Conservation (phyloP, 345 rosid genomes). For the Anacardium occidentale region DNA sequence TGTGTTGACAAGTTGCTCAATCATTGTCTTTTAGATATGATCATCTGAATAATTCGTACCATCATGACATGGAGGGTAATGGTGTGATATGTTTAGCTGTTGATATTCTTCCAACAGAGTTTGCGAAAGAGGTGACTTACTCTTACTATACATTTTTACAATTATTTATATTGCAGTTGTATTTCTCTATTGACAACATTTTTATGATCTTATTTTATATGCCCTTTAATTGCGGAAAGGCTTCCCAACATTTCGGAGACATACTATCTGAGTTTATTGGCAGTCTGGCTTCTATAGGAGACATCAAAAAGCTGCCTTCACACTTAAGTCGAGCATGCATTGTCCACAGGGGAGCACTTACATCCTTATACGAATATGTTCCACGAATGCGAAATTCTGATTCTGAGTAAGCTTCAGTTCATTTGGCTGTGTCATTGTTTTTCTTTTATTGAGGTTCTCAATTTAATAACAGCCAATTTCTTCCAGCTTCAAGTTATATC, state of each 20-base stretch:
- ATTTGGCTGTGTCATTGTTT: not conserved
- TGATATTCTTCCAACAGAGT: conserved; percentile 92
- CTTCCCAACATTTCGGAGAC: conserved; percentile 92
- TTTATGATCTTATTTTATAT: conserved; percentile 15
- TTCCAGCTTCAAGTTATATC: not conserved
- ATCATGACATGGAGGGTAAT: conserved; percentile 76
- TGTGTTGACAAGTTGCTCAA: conserved; percentile 1
- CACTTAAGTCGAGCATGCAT: conserved; percentile 87
- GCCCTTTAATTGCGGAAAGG: conserved; percentile 44
- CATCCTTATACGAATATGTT: conserved; percentile 73
- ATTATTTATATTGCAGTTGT: not conserved
- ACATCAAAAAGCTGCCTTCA: conserved; percentile 55
- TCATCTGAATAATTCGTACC: conserved; percentile 53
- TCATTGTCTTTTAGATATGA: conserved; percentile 50
- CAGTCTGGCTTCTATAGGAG: conserved; percentile 62
- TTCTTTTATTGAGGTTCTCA: not conserved
- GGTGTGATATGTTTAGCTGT: conserved; percentile 78
- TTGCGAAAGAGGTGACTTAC: conserved; percentile 80
- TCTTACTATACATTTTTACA: conserved; percentile 13
- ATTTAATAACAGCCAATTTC: not conserved
- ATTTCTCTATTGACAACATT: not conserved
- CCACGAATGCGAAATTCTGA: conserved; percentile 80
- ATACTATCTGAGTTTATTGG: conserved; percentile 71
- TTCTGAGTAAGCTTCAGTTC: conserved; percentile 53
- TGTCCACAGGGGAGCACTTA: conserved; percentile 64